Evolutionary conservation across 192 early-diverging fungal genomes (phyloP), one percentile per base, ranked within the genome.

Genomic region (Coemansia sp.): DNA sequence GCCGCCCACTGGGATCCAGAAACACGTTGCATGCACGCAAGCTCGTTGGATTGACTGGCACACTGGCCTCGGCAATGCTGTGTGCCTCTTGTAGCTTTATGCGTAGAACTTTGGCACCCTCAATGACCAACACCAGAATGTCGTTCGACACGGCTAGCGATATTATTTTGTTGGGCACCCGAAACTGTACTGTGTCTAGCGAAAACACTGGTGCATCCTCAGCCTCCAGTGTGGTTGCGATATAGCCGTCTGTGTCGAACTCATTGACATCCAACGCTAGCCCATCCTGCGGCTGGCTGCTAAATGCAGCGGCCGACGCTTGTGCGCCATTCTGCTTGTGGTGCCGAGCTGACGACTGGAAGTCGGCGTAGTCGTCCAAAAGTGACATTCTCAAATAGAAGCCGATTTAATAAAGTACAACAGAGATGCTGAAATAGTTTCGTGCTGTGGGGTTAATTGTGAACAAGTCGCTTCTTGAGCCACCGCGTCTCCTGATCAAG

Each of bases 41-140:
- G 34, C 55, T 61, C 9, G 50, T 61, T 21, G 71, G 70, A 5
- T 56, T 67, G 3, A 76, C 55, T 5, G 71, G 73, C 14, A 78
- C 65, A 26, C 60, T 65, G 23, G 63, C 56, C 50, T 77, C 79
- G 40, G 68, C 42, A n/a, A 83, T 78, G 38, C 66, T 78, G 56
- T 93, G 82, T 5, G 88, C 83, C 57, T 93, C 86, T 23, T 92
- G 91, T 14, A 98, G 82, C 70, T 96, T 91, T 67, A 98, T 97
- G 58, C 95, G 86, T 38, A 96, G 74, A 3, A 95, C 74, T 62
- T 83, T 82, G 66, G 84, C 85, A 1, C 83, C 84, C 26, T 92
- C 88, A 62, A 94, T 83, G 4, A 89, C 89, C 52, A 97, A 82
- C 8, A 91, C 83, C 36, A 98, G 82, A 10, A 91, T 84, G 68